Conservation (phyloP, 73 alveolate species). For the Tetrahymena thermophila region DNA sequence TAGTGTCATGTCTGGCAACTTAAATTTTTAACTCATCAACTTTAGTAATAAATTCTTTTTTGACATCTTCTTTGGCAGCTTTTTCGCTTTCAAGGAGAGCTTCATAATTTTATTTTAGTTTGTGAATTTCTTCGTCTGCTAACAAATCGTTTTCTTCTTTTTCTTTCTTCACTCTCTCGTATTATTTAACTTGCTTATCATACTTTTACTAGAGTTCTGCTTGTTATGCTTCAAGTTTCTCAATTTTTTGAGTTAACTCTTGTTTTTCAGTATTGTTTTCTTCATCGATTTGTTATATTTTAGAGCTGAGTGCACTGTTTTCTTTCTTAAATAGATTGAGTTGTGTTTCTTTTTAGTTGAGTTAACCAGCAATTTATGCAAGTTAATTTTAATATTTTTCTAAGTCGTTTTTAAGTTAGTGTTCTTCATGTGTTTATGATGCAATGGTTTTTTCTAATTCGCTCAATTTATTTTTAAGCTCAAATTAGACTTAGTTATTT, state of each 20-base stretch:
- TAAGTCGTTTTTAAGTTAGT: not conserved
- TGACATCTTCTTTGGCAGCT: not conserved
- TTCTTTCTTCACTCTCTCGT: not conserved
- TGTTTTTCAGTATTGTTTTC: not conserved
- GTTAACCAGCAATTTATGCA: not conserved
- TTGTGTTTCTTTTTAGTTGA: not conserved
- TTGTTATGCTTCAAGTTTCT: not conserved
- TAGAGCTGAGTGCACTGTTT: not conserved
- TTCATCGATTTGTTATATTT: not conserved
- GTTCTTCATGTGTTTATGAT: not conserved
- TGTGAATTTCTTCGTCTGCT: not conserved
- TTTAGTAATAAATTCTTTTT: not conserved
- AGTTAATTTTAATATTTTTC: not conserved
- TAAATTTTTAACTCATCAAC: not conserved
- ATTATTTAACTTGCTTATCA: not conserved
- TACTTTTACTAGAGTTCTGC: not conserved
- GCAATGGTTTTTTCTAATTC: not conserved
- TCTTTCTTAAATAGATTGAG: not conserved
- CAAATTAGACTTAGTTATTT: not conserved
- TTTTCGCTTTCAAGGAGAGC: not conserved
- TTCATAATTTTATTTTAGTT: not conserved
- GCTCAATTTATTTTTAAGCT: not conserved
- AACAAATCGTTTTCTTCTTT: not conserved
- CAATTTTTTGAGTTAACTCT: not conserved
- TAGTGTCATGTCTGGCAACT: not conserved